A percentile compares a stretch with the other conserved stretches of the same genome.
Conservation (phyloP, 83 land plant species). For the Picea engelmannii region DNA sequence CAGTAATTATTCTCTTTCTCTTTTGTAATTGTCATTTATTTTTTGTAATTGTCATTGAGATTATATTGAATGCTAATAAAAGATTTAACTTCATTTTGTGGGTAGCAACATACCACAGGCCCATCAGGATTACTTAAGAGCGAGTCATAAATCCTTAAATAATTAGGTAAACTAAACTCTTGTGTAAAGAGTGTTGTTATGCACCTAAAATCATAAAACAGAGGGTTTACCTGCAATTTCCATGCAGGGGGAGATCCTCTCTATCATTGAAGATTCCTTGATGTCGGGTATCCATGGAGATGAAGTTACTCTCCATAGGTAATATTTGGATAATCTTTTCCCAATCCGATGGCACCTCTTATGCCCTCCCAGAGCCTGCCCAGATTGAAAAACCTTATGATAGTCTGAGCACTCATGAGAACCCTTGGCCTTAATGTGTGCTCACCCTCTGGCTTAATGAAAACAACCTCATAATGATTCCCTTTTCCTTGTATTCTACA, state of each 20-base stretch:
- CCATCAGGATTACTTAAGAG: conserved; percentile 90
- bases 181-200: conserved; percentile 34
- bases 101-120: conserved; percentile 54
- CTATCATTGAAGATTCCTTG: too few relatives aligned
- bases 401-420: too few relatives aligned
- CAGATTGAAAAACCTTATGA: too few relatives aligned
- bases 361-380: too few relatives aligned
- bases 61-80: background rate
- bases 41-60: background rate
- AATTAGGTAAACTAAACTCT: conserved; percentile 81
- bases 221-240: conserved; percentile 80
- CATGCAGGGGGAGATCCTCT: background rate
- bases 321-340: too few relatives aligned
- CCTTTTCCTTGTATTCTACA: too few relatives aligned
- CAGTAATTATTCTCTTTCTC: background rate
- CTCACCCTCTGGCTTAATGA: too few relatives aligned
- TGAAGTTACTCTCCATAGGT: too few relatives aligned
- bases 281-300: too few relatives aligned
- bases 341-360: too few relatives aligned
- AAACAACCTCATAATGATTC: too few relatives aligned
- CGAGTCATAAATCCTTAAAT: conserved; percentile 83
- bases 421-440: too few relatives aligned
- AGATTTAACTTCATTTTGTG: background rate
- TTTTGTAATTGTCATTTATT: background rate
- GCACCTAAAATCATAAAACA: conserved; percentile 95